Percentiles rank a stretch among this genome's conserved stretches.
Conservation (phyloP, 2,329 filamentous ascomycete species). For the Fusarium sp. region DNA sequence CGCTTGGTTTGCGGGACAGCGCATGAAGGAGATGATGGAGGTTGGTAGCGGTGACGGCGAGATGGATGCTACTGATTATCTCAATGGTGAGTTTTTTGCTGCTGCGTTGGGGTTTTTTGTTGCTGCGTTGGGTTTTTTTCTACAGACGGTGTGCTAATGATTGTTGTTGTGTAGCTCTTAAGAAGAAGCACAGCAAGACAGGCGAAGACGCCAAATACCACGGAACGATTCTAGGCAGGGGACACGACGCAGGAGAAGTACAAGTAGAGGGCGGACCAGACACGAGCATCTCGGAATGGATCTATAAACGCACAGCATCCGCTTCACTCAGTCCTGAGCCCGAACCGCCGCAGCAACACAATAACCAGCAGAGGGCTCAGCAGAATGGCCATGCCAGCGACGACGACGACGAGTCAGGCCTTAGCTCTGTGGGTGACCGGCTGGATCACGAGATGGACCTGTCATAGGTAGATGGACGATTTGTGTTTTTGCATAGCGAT, state of each 20-base stretch:
- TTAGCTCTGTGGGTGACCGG: conserved; percentile 66
- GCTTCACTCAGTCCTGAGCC: conserved; percentile 20
- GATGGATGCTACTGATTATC: conserved; percentile 74
- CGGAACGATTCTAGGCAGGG: conserved; percentile 83
- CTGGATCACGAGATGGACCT: conserved; percentile 59
- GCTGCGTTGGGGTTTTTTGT: background rate
- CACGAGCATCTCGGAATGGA: conserved; percentile 52
- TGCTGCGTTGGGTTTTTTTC: background rate
- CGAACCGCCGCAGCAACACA: conserved; percentile 10
- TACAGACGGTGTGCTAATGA: conserved; percentile 52
- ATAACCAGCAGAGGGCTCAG: conserved; percentile 22
- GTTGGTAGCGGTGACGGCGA: conserved; percentile 79
- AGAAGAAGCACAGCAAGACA: conserved; percentile 92
- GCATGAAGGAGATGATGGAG: conserved; percentile 83
- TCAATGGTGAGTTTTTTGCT: conserved; percentile 67
- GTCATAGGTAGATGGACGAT: conserved; percentile 40
- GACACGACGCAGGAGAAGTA: conserved; percentile 76
- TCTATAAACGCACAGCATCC: conserved; percentile 43
- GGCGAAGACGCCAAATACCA: conserved; percentile 88
- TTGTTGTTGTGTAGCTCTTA: conserved; percentile 67
- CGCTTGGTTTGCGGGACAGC: conserved; percentile 78
- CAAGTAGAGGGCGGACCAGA: conserved; percentile 78
- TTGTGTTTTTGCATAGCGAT: conserved; percentile 42
- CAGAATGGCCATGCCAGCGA: conserved; percentile 40
- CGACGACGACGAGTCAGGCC: conserved; percentile 61